Evolutionary conservation across 768 basidiomycete genomes (phyloP), one percentile per base, ranked within the genome.

Genomic region (Tubosaeta brunneosetosa): DNA sequence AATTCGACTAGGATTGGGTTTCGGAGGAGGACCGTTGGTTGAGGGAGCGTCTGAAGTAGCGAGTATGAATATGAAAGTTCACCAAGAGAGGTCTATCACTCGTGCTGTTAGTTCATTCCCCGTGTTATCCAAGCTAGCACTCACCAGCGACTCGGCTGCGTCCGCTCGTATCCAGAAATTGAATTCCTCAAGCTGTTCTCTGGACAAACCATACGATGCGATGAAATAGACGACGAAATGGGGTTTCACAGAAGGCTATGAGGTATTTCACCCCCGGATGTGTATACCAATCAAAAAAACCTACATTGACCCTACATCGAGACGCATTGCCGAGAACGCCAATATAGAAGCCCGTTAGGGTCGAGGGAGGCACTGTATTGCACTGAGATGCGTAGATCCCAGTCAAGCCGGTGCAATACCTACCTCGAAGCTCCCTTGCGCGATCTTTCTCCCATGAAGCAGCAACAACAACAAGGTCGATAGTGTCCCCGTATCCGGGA

Each of bases 381-480:
- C 27, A 11, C 33, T 55, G 12, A 53, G 38, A 46, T 27, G 13
- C 10, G 45, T 43, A 27, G 4, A 7, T 4, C 31, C 13, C 6
- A 3, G 6, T 42, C 34, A 32, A 52, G 34, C 26, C 19, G 36
- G 33, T 32, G 17, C 14, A 49, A 13, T 38, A 50, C 71, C 36
- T 48, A 89, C 91, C 91, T 67, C 85, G 71, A 6, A 97, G 73
- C 48, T 86, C 85, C 49, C 90, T 71, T 3, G 78, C 94, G 9
- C 94, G 77, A 33, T 85, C 78, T 62, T 84, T 85, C 50, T 91
- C 87, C 89, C 91, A 94, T 0, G 78, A 72, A 17, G 84, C 91
- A 2, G 82, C 94, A 17, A 95, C 70, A 32, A 95, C 63, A 4
- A 83, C 83, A 51, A 95, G 76, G 65, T 94, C 91, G 14, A 94